phyloP scores from a whole-genome alignment of 345 rosid species.

The Arabidopsis suecica region DNA sequence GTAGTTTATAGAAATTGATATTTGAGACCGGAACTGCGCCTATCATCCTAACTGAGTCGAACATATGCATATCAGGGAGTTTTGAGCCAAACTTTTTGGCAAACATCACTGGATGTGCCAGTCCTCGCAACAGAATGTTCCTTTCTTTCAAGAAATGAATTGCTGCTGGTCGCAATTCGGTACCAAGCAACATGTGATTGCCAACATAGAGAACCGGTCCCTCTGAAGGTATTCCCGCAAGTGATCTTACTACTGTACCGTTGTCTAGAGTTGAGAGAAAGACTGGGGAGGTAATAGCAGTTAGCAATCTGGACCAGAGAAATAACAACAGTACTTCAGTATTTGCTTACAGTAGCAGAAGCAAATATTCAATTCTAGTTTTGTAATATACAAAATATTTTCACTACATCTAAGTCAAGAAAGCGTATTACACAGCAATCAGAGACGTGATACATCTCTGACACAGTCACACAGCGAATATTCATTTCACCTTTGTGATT shows the following conservation, averaged over 20 bases:
- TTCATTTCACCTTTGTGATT: conserved; percentile 42
- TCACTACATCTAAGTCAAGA: background rate
- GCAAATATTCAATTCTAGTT: background rate
- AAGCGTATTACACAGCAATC: background rate
- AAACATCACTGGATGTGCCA: conserved; percentile 71
- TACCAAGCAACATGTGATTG: conserved; percentile 74
- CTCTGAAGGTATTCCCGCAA: conserved; percentile 74
- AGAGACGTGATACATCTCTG: conserved; percentile 1
- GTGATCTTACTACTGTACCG: conserved; percentile 74
- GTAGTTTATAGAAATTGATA: conserved; percentile 61
- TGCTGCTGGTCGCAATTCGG: conserved; percentile 53
- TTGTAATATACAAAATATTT: background rate
- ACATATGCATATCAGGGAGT: conserved; percentile 46
- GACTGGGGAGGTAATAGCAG: conserved; percentile 51
- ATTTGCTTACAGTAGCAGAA: conserved; percentile 15
- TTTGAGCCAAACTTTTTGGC: conserved; percentile 44
- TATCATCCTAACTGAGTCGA: conserved; percentile 53
- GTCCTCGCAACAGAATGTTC: conserved; percentile 67
- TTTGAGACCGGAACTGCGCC: conserved; percentile 76
- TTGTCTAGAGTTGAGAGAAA: conserved; percentile 74
- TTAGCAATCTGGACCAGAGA: conserved; percentile 49
- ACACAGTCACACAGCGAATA: background rate
- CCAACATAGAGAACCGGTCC: conserved; percentile 85
- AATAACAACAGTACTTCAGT: background rate
- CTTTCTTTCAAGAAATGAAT: conserved; percentile 58